Base-by-base conservation (phyloP, 2,329 filamentous ascomycete species). In the Graphilbum fragrans region DNA sequence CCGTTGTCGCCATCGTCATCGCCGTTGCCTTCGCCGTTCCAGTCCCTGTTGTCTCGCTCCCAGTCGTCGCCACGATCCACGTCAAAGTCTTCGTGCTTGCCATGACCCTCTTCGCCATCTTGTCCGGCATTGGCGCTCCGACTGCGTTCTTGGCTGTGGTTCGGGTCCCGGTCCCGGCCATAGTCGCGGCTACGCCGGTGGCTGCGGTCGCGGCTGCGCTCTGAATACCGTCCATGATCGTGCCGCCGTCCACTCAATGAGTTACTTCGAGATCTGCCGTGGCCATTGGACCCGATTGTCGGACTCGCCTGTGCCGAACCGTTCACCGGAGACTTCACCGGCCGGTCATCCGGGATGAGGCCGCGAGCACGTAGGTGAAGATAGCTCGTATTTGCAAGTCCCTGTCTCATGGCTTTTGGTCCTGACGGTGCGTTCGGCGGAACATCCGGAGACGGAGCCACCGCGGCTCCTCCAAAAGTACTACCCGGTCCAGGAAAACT, bases 381-480 rank as follows among this genome's bases (percentile, higher is more conserved):
- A 41, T 84, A 73, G 50, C 83, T 85, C 43, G 81, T 88, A 58
- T 93, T 93, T 39, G 85, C 83, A 11, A 87, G 67, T 23, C 87
- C 86, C 60, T 92, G 82, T 48, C 90, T 76, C 86, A 96, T 94
- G 17, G 92, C 92, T 62, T 92, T 88, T 37, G 92, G 92, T 10
- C 88, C 92, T 41, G 83, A 94, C 22, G 92, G 92, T 22, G 92
- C 92, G 63, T 71, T 86, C 62, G 78, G 59, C 35, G 77, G 77
- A 39, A 69, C 63, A 48, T 64, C 63, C 19, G 58, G 58, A 20
- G 52, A 32, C 4, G 35, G 18, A 3, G 11, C 17, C 11, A 17
- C 6, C 32, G 8, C 25, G 25, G 25, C 25, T 8, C 25, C 25
- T 29, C 14, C 8, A 14, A 29, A 8, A 29, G 25, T n/a, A n/a